Base-by-base conservation (phyloP, 2,329 filamentous ascomycete species). In the Fusarium humuli region DNA sequence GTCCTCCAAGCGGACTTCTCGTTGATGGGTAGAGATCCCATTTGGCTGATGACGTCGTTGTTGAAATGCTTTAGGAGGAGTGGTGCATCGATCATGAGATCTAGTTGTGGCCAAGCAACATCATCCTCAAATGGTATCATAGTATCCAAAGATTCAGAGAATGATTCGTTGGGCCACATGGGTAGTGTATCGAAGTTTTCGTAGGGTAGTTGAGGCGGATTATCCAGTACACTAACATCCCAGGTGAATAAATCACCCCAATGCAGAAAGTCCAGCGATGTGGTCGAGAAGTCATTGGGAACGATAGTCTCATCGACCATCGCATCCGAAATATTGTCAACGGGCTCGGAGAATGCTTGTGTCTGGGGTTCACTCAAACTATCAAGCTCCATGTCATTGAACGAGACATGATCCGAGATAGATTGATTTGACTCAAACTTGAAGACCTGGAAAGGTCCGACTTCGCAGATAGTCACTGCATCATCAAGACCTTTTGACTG, bases 1-100 rank as follows among this genome's bases (percentile, higher is more conserved):
- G 66, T 73, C 6, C 46, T 69, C 71, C 71, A 73, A 2, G 71
- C 68, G 3, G 71, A 73, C 6, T 73, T 73, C 22, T 73, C 70
- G 12, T 72, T 73, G 10, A 73, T 73, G 1, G 71, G 71, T 1
- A 73, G 41, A 12, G 71, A 73, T 1, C 71, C 71, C 71, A 73
- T 73, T 7, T 73, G 70, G 11, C 54, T 67, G 14, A 73, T 73
- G 22, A 73, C 71, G 2, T 73, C 65, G 55, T 73, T 55, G 42
- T 73, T 73, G 23, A 73, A 73, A n/a, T 73, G 71, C 6, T 60
- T 63, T 0, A 73, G 16, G 2, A 73, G 47, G 0, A 73, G 12
- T 2, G 71, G 56, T 8, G 71, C 70, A 5, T 73, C 71, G 3
- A 49, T 56, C 27, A 70, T 57, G 13, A 73, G 65, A 53, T 73